Evolutionary conservation across 176 grass and related monocot genomes (phyloP).

Genomic region (sorghum (Sorghum bicolor)): Sorghum_bicolor_NCBIv3 NC_012878.2:9557001-9557500

Average conservation of each 20-base stretch:
- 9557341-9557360: conserved; percentile 52
- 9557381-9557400: conserved; percentile 39
- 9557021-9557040: neutral
- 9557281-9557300: conserved; percentile 27
- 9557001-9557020: neutral
- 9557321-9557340: conserved; percentile 23
- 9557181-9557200: conserved; percentile 19
- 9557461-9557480: neutral
- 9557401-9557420: conserved; percentile 11
- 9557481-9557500: conserved; percentile 14
- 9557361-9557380: conserved; percentile 61
- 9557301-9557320: conserved; percentile 25
- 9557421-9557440: conserved; percentile 38
- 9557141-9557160: neutral
- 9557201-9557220: conserved; percentile 16
- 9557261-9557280: conserved; percentile 56
- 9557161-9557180: neutral
- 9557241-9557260: conserved; percentile 25
- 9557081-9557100: neutral
- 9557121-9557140: neutral
- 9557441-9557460: conserved; percentile 12
- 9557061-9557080: neutral
- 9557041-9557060: neutral
- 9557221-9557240: conserved; percentile 25
- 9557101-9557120: neutral